Conservation (phyloP, 75 land plant species). For the Selaginella moellendorffii region DNA sequence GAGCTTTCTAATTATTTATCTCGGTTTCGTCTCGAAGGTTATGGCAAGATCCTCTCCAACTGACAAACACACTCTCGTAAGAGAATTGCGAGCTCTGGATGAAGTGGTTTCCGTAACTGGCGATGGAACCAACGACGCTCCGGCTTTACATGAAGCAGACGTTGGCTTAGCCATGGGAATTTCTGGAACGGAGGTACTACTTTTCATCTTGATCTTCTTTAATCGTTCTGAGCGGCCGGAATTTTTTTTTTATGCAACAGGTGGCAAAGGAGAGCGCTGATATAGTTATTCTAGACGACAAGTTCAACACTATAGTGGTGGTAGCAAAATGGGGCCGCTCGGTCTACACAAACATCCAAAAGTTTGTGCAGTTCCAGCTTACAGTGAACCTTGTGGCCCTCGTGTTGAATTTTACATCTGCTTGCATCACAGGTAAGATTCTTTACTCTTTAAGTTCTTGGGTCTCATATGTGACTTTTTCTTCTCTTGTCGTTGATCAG, state of each 20-base stretch:
- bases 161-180: conserved; percentile 75
- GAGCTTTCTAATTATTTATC: not conserved
- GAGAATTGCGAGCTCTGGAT: conserved; percentile 19
- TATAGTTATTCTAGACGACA: conserved; percentile 12
- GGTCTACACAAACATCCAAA: conserved; percentile 12
- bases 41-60: conserved; percentile 55
- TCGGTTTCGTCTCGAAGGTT: conserved; percentile 15
- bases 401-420: conserved; percentile 7
- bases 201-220: too few species aligned
- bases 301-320: conserved; percentile 8
- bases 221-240: too few species aligned
- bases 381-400: conserved; percentile 13
- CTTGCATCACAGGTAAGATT: not conserved
- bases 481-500: too few species aligned
- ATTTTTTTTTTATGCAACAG: too few species aligned
- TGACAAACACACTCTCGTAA: conserved; percentile 44
- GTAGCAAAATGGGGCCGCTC: conserved; percentile 15
- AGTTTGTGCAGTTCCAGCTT: conserved; percentile 13
- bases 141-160: conserved; percentile 56
- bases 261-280: conserved; percentile 12
- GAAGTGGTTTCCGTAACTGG: conserved; percentile 74
- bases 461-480: too few species aligned
- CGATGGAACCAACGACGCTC: conserved; percentile 72
- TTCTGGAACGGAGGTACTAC: conserved; percentile 52
- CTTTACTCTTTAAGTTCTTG: too few species aligned